Evolutionary conservation across 306 rosid species (phyloP).

Genomic region (Geum urbanum): DNA sequence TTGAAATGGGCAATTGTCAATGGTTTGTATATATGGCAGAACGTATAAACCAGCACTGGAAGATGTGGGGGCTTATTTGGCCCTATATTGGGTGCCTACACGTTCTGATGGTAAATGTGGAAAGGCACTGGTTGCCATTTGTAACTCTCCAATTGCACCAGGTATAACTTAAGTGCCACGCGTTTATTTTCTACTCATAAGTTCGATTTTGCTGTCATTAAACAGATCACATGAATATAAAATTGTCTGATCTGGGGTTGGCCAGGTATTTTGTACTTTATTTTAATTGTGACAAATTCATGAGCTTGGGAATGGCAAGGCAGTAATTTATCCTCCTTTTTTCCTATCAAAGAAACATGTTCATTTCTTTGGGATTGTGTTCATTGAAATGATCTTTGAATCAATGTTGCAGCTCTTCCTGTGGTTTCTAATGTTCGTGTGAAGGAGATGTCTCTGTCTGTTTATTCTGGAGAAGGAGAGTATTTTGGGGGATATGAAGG

Average conservation of each 20-base stretch:
- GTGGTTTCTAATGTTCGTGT: constrained; percentile 58
- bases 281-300: constrained; percentile 2
- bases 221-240: constrained; percentile 5
- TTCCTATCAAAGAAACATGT: not conserved
- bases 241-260: not conserved
- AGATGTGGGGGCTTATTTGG: constrained; percentile 78
- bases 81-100: constrained; percentile 81
- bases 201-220: not conserved
- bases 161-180: constrained; percentile 42
- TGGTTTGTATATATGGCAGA: constrained; percentile 41
- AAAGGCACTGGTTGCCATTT: constrained; percentile 62
- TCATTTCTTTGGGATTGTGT: constrained; percentile 13
- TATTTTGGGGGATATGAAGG: constrained; percentile 98
- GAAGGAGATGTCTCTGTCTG: constrained; percentile 61
- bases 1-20: constrained; percentile 21
- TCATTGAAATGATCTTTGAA: constrained; percentile 15
- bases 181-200: constrained; percentile 6
- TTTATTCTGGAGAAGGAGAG: constrained; percentile 84
- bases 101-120: constrained; percentile 77
- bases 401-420: constrained; percentile 73
- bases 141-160: constrained; percentile 61
- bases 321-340: constrained; percentile 1
- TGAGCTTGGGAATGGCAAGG: constrained; percentile 10
- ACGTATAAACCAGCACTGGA: constrained; percentile 65
- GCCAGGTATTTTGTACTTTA: not conserved